Base-by-base conservation (phyloP, 148 eudicot genomes). In the Chenopodium quinoa region DNA sequence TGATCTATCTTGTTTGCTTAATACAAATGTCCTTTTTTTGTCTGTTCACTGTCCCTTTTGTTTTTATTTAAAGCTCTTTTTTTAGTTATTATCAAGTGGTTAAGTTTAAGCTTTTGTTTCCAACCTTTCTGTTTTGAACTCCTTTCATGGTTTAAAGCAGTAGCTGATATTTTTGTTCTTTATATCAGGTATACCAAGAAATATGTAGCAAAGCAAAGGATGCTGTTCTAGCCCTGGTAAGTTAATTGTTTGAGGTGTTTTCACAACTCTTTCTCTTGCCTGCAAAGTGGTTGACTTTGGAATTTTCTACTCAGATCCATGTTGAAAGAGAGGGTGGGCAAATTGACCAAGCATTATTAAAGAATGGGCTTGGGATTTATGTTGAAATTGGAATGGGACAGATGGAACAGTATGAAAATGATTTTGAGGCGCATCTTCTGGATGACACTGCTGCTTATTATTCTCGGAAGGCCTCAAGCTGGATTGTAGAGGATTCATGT, bases 401-500 rank as follows among this genome's bases (percentile, higher is more conserved):
- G 7, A 86, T 84, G 87, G 84, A 84, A 1, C 86, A 7, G 31
- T 93, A 93, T 75, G 88, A 85, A 48, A 88, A 80, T 2, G 97
- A 91, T 78, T 91, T 93, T 80, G 97, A 91, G 81, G 84, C 50
- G 11, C 76, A 79, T 75, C 73, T 91, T 87, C 83, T 93, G 74
- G 80, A 82, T 17, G 89, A 89, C 65, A 84, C 95, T 64, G 84
- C 91, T 76, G 80, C 84, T 10, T 93, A 91, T 82, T 91, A 93
- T 86, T 93, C 97, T 58, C 89, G 92, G 79, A 89, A 91, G 85
- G 92, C 97, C 46, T 87, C 93, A 81, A 89, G 77, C 34, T 93
- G 93, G 97, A 91, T 93, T 54, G 79, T 78, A 23, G 91, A 89
- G 75, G 89, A 90, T 86, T 87, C 94, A 64, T 93, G 93, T 78